Evolutionary conservation across 169 alveolate species (phyloP), one percentile per base, ranked within the genome.

Genomic region (Plasmodium berghei): DNA sequence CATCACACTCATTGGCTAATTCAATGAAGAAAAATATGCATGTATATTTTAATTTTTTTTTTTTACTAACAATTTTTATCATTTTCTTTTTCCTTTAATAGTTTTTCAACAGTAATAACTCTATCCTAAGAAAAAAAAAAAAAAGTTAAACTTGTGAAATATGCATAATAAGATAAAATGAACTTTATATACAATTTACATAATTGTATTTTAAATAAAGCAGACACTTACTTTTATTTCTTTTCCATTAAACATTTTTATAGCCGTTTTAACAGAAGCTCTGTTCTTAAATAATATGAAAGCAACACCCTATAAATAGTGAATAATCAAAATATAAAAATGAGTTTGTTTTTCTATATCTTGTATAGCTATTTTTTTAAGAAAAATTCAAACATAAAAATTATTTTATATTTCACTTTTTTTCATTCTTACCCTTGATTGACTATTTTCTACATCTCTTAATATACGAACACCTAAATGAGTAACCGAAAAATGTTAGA

Each of bases 201-300:
- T 34, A 34, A n/a, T n/a, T n/a, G n/a, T 5, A 34, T 34, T 34
- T 34, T 34, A 34, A 34, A 34, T 34, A 34, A 34, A 34, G 3
- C 42, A 34, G 5, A 8, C 1, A 22, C 69, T 75, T 75, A 75
- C 89, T 18, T 75, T 75, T 58, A 75, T 45, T 26, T 22, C 28
- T 54, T 75, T 54, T 24, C 89, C 89, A 54, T 75, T 58, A 8
- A 75, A 75, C 74, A 63, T 46, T 14, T 75, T 59, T 40, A 75
- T 75, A 20, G 89, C 89, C 89, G 63, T 75, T 45, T 63, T 75
- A 12, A 75, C 89, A 16, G 89, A 45, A 42, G 62, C 48, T 52
- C 89, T 63, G 45, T 48, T 75, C 22, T 75, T 20, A 67, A 75
- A 75, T 12, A 75, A 45, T 46, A 75, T 45, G 20, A 75, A 75